These are phyloP conservation scores for Pontederia crassipes DNA, from an alignment of 176 grass and related monocot species.

Conservation along the genomic window DNA sequence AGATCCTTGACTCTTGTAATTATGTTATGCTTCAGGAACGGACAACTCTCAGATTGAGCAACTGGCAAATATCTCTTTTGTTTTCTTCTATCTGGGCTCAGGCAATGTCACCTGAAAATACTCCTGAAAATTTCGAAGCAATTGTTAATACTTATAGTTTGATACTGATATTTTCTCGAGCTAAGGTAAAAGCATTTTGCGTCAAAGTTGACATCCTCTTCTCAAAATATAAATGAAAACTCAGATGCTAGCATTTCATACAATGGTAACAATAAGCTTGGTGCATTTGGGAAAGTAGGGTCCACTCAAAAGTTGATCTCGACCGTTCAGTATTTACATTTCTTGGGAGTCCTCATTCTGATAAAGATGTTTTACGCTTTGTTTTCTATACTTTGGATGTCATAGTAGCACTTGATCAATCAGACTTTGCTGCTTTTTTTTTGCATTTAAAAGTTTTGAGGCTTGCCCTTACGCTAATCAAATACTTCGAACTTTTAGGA, in stretches of 20 bases:
- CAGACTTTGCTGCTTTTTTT: no score
- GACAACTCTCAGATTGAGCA: conserved; percentile 54
- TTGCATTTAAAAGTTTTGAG: no score
- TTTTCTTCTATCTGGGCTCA: conserved; percentile 90
- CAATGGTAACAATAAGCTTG: no score
- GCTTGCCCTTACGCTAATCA: no score
- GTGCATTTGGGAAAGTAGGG: no score
- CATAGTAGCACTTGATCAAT: no score
- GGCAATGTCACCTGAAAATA: conserved; percentile 60
- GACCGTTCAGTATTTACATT: no score
- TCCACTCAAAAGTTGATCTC: no score
- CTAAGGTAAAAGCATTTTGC: conserved; percentile 38
- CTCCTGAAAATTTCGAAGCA: conserved; percentile 74
- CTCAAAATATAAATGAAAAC: neutral
- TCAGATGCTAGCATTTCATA: no score
- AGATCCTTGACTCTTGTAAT: neutral
- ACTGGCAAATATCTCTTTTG: conserved; percentile 62
- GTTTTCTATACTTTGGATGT: no score
- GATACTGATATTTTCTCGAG: conserved; percentile 81
- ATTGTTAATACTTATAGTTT: conserved; percentile 93
- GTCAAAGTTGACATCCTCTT: neutral
- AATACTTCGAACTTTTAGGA: conserved; percentile 24
- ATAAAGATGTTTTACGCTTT: no score
- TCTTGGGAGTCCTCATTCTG: no score
- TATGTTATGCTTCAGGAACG: conserved; percentile 48